phyloP scores from a whole-genome alignment of 306 rosid genomes.

The Glycyrrhiza uralensis region DNA sequence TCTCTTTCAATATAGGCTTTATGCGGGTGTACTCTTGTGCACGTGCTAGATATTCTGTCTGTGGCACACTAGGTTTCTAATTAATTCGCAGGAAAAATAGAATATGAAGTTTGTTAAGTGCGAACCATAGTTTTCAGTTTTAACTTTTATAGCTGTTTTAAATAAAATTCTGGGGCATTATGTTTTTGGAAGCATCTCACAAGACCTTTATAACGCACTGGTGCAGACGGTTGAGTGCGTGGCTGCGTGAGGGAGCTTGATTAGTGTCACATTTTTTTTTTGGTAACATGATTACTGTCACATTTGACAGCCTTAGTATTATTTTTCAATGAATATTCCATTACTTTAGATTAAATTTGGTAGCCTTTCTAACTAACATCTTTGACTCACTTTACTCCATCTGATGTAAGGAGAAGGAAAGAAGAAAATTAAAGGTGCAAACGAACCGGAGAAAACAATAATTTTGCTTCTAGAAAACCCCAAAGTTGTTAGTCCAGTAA shows the following conservation, averaged over 20 bases:
- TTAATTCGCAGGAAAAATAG: conserved; percentile 18
- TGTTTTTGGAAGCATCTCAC: conserved; percentile 50
- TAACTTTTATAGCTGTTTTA: neutral
- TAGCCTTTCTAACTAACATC: conserved; percentile 31
- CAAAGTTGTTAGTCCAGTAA: too few species aligned
- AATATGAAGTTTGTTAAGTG: neutral
- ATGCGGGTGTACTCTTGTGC: conserved; percentile 56
- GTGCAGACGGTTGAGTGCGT: conserved; percentile 34
- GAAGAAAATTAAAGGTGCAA: neutral
- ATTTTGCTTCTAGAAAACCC: too few species aligned
- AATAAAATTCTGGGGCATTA: conserved; percentile 1
- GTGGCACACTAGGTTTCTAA: conserved; percentile 28
- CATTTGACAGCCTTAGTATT: conserved; percentile 29
- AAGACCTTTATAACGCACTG: conserved; percentile 25
- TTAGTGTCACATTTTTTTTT: conserved; percentile 31
- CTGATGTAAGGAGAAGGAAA: neutral
- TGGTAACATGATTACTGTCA: too few species aligned
- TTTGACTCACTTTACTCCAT: conserved; percentile 26
- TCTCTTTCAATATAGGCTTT: conserved; percentile 32
- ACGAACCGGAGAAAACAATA: too few species aligned
- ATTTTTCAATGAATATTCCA: neutral
- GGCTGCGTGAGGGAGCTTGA: conserved; percentile 29
- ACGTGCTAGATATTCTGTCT: conserved; percentile 61
- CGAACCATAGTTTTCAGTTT: neutral
- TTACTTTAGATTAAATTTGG: conserved; percentile 11